These are phyloP conservation scores for Agrocybe chaxingu DNA, from an alignment of 768 basidiomycete genomes.

Conservation along the genomic window DNA sequence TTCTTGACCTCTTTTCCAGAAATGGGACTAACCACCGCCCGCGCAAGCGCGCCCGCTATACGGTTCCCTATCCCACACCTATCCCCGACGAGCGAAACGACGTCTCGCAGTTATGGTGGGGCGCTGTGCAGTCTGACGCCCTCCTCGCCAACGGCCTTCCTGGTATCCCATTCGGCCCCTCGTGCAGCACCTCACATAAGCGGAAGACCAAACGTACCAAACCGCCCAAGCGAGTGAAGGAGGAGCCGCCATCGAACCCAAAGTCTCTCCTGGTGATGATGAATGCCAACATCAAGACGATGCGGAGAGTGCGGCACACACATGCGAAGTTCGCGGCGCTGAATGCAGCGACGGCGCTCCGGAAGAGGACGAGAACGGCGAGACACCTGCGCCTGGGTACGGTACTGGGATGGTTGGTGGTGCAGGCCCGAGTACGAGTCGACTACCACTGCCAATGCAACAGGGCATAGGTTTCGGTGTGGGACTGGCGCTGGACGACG, in stretches of 20 bases:
- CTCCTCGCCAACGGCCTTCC: conserved; percentile 67
- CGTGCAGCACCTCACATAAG: conserved; percentile 19
- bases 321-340: conserved; percentile 70
- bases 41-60: conserved; percentile 59
- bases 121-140: conserved; percentile 57
- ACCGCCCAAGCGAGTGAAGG: conserved; percentile 7
- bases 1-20: conserved; percentile 19
- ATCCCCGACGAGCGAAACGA: conserved; percentile 39
- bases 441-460: neutral
- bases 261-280: conserved; percentile 63
- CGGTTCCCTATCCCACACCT: conserved; percentile 34
- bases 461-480: conserved; percentile 9
- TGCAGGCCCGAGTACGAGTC: conserved; percentile 13
- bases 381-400: conserved; percentile 22
- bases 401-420: conserved; percentile 23
- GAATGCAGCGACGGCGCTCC: conserved; percentile 27
- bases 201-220: conserved; percentile 8
- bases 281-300: conserved; percentile 74
- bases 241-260: conserved; percentile 22
- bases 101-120: conserved; percentile 69
- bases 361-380: conserved; percentile 36
- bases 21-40: conserved; percentile 42
- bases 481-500: conserved; percentile 24
- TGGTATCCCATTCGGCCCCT: conserved; percentile 38
- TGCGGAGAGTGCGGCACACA: conserved; percentile 69